A percentile compares a stretch with the other conserved stretches of the same genome.
These are phyloP conservation scores for Chalaropsis thielavioides DNA, from an alignment of 2,329 filamentous ascomycete species.

Conservation along the genomic window DNA sequence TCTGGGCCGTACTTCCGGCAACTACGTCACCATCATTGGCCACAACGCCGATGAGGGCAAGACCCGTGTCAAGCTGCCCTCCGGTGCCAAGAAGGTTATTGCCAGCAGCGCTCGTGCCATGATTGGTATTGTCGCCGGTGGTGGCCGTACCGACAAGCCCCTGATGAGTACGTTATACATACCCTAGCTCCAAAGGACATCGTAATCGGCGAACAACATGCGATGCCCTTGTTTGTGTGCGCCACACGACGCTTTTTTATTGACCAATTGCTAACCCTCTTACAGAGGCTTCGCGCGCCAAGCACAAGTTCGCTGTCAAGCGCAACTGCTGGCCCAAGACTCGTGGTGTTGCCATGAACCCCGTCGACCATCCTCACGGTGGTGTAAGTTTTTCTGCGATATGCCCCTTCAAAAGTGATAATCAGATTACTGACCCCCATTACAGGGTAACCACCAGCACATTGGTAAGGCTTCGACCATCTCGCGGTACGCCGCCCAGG, in stretches of 20 bases:
- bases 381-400: slow-evolving; percentile 43
- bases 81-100: slow-evolving; percentile 97
- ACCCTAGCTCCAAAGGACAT: background rate
- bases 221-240: background rate
- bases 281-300: slow-evolving; percentile 92
- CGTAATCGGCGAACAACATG: background rate
- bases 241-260: slow-evolving; percentile 28
- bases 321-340: slow-evolving; percentile 99
- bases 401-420: background rate
- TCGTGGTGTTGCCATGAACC: slow-evolving; percentile 99
- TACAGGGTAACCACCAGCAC: slow-evolving; percentile 97
- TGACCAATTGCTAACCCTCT: slow-evolving; percentile 16
- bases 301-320: slow-evolving; percentile 99
- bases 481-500: slow-evolving; percentile 89
- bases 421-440: slow-evolving; percentile 29
- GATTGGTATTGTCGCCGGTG: slow-evolving; percentile 98
- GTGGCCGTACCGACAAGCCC: slow-evolving; percentile 99
- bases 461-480: slow-evolving; percentile 99
- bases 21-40: slow-evolving; percentile 97
- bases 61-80: slow-evolving; percentile 98
- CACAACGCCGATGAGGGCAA: slow-evolving; percentile 99
- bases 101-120: slow-evolving; percentile 86
- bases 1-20: slow-evolving; percentile 92
- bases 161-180: slow-evolving; percentile 60
- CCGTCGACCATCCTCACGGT: slow-evolving; percentile 97